Conservation (phyloP, 2,329 filamentous ascomycete genomes). For the Botrytis galanthina region DNA sequence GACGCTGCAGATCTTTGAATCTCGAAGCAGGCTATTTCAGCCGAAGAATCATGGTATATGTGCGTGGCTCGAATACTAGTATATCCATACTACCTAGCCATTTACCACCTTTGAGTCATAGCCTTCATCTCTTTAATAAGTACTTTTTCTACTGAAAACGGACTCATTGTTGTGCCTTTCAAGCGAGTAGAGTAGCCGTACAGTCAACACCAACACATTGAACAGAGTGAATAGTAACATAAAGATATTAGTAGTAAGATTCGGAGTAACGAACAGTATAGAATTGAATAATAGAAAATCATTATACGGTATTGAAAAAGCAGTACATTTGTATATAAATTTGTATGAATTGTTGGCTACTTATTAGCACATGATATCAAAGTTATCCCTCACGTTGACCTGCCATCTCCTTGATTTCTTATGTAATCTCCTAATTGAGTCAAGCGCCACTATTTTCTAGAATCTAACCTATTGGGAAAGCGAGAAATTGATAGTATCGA, state of each 20-base stretch:
- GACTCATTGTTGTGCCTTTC: background rate
- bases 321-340: background rate
- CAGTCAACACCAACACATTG: background rate
- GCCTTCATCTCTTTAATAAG: background rate
- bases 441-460: background rate
- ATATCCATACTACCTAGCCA: no score
- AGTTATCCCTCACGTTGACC: background rate
- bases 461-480: slow-evolving; percentile 15
- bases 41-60: background rate
- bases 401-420: slow-evolving; percentile 11
- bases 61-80: background rate
- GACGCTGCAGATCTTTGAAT: background rate
- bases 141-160: background rate
- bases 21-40: background rate
- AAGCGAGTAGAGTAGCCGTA: background rate
- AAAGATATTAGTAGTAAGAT: no score
- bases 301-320: background rate
- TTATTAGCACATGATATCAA: background rate
- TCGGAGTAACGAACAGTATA: background rate
- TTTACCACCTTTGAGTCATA: background rate
- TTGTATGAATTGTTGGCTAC: no score
- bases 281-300: background rate
- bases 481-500: slow-evolving; percentile 16
- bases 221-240: background rate
- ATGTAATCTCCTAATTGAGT: background rate